A percentile compares a stretch with the other conserved stretches of the same genome.
Conservation (phyloP, 2,329 filamentous ascomycete species). For the Fusarium sp. region DNA sequence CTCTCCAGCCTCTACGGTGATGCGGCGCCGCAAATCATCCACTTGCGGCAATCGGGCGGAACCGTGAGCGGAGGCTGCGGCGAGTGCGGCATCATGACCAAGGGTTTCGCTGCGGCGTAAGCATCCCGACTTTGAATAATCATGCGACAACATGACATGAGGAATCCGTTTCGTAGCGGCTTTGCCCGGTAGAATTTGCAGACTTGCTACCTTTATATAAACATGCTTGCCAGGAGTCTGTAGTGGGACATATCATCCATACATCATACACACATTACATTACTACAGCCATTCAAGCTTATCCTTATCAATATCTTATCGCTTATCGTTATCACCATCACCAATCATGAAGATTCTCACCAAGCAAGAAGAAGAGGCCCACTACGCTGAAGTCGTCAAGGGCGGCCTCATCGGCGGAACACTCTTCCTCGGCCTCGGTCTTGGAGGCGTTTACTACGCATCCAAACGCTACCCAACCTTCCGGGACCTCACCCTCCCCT, state of each 20-base stretch:
- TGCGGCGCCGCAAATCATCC: constrained; percentile 5
- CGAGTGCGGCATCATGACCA: not conserved
- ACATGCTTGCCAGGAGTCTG: constrained; percentile 1
- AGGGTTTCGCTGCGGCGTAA: constrained; percentile 10
- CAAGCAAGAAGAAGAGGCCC: constrained; percentile 87
- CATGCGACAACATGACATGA: constrained; percentile 27
- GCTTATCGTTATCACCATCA: constrained; percentile 8
- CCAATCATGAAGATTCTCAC: constrained; percentile 90
- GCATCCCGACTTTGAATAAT: constrained; percentile 5
- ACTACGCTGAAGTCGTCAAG: constrained; percentile 83
- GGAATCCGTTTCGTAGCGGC: constrained; percentile 1
- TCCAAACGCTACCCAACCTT: constrained; percentile 79
- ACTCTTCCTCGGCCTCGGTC: constrained; percentile 72
- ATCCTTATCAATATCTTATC: constrained; percentile 12
- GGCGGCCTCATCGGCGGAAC: constrained; percentile 80
- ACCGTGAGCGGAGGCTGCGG: not conserved
- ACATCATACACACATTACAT: constrained; percentile 4
- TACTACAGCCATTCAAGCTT: not conserved
- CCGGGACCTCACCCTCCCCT: constrained; percentile 83
- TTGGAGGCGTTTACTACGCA: constrained; percentile 72
- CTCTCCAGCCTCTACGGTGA: not conserved
- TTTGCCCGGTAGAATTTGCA: constrained; percentile 15
- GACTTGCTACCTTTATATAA: constrained; percentile 14
- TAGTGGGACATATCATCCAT: constrained; percentile 2
- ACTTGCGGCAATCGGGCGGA: constrained; percentile 14